Conservation (phyloP, 345 rosid species). For the Punica granatum region DNA sequence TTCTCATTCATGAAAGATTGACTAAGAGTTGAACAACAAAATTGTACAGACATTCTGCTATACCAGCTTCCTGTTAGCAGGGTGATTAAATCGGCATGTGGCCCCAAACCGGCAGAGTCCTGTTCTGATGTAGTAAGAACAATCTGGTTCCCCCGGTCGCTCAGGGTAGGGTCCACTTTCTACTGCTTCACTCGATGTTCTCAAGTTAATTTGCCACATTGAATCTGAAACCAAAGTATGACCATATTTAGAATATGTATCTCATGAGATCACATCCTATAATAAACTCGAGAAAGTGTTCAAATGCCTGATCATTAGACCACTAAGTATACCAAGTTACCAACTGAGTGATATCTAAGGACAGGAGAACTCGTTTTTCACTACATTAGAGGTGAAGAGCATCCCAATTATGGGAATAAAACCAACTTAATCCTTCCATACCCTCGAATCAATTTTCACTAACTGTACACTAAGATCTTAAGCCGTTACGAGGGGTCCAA, state of each 20-base stretch:
- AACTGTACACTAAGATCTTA: background rate
- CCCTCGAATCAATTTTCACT: background rate
- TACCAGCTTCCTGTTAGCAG: constrained; percentile 96
- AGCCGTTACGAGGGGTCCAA: background rate
- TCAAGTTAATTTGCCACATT: constrained; percentile 85
- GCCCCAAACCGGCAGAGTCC: constrained; percentile 93
- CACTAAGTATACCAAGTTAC: background rate
- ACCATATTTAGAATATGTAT: constrained; percentile 19
- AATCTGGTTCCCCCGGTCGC: constrained; percentile 90
- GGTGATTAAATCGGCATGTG: constrained; percentile 60
- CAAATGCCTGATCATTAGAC: too few relatives aligned
- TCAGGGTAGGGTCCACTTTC: constrained; percentile 76
- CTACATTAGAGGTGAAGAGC: background rate
- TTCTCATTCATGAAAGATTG: background rate
- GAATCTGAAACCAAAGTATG: constrained; percentile 41
- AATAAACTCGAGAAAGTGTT: too few relatives aligned
- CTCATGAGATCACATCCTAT: background rate
- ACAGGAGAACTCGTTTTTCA: too few relatives aligned
- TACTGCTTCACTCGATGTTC: constrained; percentile 47
- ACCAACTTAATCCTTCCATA: background rate
- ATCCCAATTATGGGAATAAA: background rate
- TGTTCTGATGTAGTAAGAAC: constrained; percentile 94
- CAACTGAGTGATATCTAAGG: too few relatives aligned
- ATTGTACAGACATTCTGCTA: constrained; percentile 11
- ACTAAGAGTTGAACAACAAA: background rate